Evolutionary conservation across 305 asterid species (phyloP).

Genomic region (Fraxinus velutina): DNA sequence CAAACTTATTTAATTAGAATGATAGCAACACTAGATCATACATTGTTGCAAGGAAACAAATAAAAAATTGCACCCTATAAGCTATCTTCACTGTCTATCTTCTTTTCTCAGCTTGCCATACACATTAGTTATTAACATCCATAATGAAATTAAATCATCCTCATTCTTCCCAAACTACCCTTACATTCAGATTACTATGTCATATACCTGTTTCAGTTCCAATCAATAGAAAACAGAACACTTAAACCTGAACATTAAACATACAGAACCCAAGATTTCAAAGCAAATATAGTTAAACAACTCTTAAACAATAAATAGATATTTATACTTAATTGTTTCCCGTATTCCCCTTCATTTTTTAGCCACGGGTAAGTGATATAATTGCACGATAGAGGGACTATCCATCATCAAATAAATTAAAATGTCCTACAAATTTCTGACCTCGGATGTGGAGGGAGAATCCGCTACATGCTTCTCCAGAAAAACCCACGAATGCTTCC

Average conservation of each 20-base stretch:
- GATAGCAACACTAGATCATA: constrained; percentile 9
- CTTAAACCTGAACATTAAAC: not conserved
- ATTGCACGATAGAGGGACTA: not conserved
- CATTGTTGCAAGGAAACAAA: constrained; percentile 17
- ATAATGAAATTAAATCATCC: not conserved
- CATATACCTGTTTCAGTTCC: not conserved
- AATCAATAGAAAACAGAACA: constrained; percentile 12
- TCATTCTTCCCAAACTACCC: constrained; percentile 6
- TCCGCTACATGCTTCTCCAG: constrained; percentile 49
- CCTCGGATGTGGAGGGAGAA: constrained; percentile 57
- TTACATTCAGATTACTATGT: constrained; percentile 10
- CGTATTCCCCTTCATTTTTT: constrained; percentile 7
- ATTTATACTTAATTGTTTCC: not conserved
- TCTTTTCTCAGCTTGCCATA: constrained; percentile 7
- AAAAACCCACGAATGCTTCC: constrained; percentile 83
- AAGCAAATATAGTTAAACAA: not conserved
- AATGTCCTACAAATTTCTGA: constrained; percentile 22
- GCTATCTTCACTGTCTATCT: not conserved
- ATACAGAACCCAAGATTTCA: not conserved
- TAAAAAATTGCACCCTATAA: constrained; percentile 1
- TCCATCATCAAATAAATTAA: constrained; percentile 6
- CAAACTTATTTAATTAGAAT: constrained; percentile 25
- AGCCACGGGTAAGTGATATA: not conserved
- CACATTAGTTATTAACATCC: not conserved
- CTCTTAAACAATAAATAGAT: not conserved